Base-by-base conservation (phyloP, 306 rosid species). In the Boehmeria nivea region DNA sequence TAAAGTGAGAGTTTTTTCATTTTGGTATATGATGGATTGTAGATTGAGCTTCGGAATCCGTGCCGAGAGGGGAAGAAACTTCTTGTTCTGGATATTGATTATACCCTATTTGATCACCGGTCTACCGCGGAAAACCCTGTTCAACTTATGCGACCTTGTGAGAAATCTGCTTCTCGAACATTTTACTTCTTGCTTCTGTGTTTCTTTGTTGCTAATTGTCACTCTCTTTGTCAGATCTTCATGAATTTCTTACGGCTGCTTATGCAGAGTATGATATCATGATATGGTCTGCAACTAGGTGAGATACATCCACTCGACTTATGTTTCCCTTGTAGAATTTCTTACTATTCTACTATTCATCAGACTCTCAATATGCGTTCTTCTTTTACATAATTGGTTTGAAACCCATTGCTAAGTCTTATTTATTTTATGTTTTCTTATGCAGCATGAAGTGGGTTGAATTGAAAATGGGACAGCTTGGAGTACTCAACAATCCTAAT, bases 261-360 rank as follows among this genome's bases (percentile, higher is more conserved):
- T 87, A 87, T 67, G 60, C 95, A 0, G 89, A 87, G 68, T 91
- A 82, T 60, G 99, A 87, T 73, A 84, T 91, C 65, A 87, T 91
- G 85, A 91, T 91, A 70, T 87, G 99, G 99, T 91, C 99, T 36
- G 99, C 99, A 26, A 91, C 99, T 64, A 83, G 98, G 98, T 87
- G 31, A 59, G 67, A 44, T 40, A 8, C 17, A 12, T n/a, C 5
- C 45, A n/a, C n/a, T n/a, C n/a, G n/a, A n/a, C n/a, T n/a, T 31
- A 10, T 31, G 36, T 31, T 31, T 6, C 36, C 36, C 36, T 31
- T 6, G 8, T 31, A 4, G 9, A 31, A 31, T 1, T 3, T 40
- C 45, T 40, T 11, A 8, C 45, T 11, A 11, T 40, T 40, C 15
- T 40, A 3, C 45, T 10, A 40, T 40, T 40, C 17, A 31, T 14